Percentiles rank a stretch among this genome's conserved stretches.
These are phyloP conservation scores for Mucuna pruriens DNA, from an alignment of 306 rosid species.

Conservation along the genomic window DNA sequence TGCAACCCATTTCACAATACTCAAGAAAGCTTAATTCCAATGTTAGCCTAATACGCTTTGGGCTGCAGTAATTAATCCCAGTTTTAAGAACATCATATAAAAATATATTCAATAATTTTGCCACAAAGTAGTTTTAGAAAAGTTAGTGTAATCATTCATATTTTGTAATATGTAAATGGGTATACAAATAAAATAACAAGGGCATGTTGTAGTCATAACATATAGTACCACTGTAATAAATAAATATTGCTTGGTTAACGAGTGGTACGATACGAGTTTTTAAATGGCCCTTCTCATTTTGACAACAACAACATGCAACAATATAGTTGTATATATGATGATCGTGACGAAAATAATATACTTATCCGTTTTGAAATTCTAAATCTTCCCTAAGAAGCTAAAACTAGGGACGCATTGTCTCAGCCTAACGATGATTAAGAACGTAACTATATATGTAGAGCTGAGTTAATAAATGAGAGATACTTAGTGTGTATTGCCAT, in stretches of 20 bases:
- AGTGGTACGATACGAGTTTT: neutral
- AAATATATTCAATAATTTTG: neutral
- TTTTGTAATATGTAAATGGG: neutral
- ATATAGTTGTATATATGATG: constrained; percentile 22
- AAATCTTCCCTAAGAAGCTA: constrained; percentile 36
- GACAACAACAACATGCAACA: constrained; percentile 28
- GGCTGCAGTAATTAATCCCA: neutral
- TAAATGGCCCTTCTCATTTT: neutral
- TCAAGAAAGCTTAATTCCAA: neutral
- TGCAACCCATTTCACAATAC: neutral
- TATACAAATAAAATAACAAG: neutral
- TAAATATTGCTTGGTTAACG: neutral
- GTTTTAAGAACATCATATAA: neutral
- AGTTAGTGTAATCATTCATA: neutral
- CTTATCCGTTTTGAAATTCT: neutral
- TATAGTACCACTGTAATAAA: neutral
- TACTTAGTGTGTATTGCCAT: neutral
- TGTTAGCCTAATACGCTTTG: constrained; percentile 11
- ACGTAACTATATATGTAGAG: neutral
- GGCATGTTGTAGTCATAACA: neutral
- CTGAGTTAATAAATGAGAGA: constrained; percentile 6
- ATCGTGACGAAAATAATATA: constrained; percentile 15
- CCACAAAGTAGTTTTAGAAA: neutral
- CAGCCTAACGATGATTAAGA: constrained; percentile 28
- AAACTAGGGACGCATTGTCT: constrained; percentile 1